Percentiles rank a stretch among this genome's conserved stretches.
Evolutionary conservation across 805 yeast species (phyloP).

Genomic region (Blastobotrys americana): DNA sequence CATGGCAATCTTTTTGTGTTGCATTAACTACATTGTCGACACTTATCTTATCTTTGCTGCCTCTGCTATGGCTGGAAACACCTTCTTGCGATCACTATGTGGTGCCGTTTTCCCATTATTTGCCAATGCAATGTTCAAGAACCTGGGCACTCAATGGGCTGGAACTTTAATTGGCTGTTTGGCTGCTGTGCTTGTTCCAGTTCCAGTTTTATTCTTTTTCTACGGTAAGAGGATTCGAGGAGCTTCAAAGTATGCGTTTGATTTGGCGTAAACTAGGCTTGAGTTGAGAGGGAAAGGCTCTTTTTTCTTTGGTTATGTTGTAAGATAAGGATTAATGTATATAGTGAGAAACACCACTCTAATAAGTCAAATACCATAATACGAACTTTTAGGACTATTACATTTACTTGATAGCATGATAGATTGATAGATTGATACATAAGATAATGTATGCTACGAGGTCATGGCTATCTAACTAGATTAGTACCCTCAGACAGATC

Average conservation of each 20-base stretch:
- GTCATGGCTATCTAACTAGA: too few relatives aligned
- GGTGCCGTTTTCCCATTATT: constrained; percentile 71
- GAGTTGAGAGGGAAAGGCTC: too few relatives aligned
- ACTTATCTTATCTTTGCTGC: constrained; percentile 66
- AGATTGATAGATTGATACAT: too few relatives aligned
- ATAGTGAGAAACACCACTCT: background rate
- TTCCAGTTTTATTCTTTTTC: constrained; percentile 57
- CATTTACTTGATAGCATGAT: too few relatives aligned
- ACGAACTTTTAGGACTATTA: too few relatives aligned
- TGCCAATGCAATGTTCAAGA: constrained; percentile 60
- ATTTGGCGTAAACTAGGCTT: background rate
- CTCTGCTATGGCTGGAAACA: constrained; percentile 68
- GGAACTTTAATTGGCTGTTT: constrained; percentile 63
- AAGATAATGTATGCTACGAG: too few relatives aligned
- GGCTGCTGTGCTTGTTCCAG: constrained; percentile 51
- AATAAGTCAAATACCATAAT: too few relatives aligned
- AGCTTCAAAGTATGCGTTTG: constrained; percentile 41
- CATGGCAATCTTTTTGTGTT: constrained; percentile 58
- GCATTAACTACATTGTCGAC: constrained; percentile 67
- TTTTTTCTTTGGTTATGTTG: too few relatives aligned
- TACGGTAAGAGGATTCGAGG: constrained; percentile 53
- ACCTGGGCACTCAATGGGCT: constrained; percentile 72
- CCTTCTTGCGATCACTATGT: constrained; percentile 58
- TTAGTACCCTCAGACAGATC: too few relatives aligned
- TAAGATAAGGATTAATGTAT: too few relatives aligned